Percentiles rank a stretch among this genome's conserved stretches.
Evolutionary conservation across 2,329 filamentous ascomycete genomes (phyloP).

Genomic region (Dactylellina haptotyla): DNA sequence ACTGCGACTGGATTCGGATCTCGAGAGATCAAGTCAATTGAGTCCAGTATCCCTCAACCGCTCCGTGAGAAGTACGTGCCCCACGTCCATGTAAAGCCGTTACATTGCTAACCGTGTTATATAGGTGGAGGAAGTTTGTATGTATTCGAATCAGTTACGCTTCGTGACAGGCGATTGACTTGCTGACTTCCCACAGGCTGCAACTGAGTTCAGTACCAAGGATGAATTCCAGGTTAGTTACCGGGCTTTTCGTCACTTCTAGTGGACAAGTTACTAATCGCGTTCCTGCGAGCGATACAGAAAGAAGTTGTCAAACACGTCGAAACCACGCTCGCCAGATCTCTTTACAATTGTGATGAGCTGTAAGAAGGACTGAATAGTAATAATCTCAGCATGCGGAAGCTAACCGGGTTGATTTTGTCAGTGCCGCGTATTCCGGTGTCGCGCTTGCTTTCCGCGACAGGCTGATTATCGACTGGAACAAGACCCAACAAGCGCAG

Average conservation of each 20-base stretch:
- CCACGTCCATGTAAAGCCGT: not conserved
- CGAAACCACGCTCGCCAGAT: slow-evolving; percentile 93
- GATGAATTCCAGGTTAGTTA: slow-evolving; percentile 56
- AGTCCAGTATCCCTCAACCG: slow-evolving; percentile 63
- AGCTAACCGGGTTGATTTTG: slow-evolving; percentile 29
- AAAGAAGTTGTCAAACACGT: slow-evolving; percentile 90
- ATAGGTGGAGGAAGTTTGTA: slow-evolving; percentile 58
- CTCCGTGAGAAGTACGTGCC: slow-evolving; percentile 57
- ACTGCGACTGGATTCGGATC: slow-evolving; percentile 95
- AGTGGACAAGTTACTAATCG: not conserved
- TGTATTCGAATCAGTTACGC: slow-evolving; percentile 39
- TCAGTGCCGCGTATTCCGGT: slow-evolving; percentile 84
- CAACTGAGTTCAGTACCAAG: slow-evolving; percentile 57
- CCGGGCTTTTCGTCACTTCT: not conserved
- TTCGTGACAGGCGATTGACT: too few relatives aligned
- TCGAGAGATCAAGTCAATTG: slow-evolving; percentile 89
- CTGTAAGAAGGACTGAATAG: slow-evolving; percentile 61
- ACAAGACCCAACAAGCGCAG: slow-evolving; percentile 96
- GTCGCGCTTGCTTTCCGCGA: slow-evolving; percentile 92
- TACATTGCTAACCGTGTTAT: slow-evolving; percentile 31
- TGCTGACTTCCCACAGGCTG: too few relatives aligned
- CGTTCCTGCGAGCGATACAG: slow-evolving; percentile 62
- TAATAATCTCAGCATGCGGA: not conserved
- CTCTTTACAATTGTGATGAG: slow-evolving; percentile 98
- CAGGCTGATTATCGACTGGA: slow-evolving; percentile 93